Percentiles rank a stretch among this genome's conserved stretches.
Evolutionary conservation across 2,329 filamentous ascomycete species (phyloP).

Genomic region (Moelleriella libera): DNA sequence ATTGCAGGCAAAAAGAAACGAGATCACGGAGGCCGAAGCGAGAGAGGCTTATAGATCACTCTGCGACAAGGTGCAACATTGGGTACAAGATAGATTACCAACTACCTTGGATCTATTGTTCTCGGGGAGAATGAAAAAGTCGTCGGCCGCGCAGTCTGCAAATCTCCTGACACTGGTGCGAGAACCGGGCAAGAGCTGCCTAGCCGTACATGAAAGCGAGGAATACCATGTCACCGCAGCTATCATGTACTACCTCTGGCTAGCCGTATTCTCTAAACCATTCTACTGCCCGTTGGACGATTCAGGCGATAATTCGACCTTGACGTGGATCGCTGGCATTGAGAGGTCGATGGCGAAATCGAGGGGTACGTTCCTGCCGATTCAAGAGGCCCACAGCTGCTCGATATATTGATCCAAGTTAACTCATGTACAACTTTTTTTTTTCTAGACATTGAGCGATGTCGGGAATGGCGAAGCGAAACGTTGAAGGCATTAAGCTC

Average conservation of each 20-base stretch:
- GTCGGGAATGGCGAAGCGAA: slow-evolving; percentile 22
- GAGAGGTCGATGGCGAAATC: slow-evolving; percentile 17
- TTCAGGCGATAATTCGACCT: slow-evolving; percentile 13
- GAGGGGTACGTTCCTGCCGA: slow-evolving; percentile 6
- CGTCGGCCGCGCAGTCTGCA: slow-evolving; percentile 12
- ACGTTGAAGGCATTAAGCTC: slow-evolving; percentile 19
- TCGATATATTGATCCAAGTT: not conserved
- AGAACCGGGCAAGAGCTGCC: slow-evolving; percentile 18
- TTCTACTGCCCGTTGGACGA: slow-evolving; percentile 23
- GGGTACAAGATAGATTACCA: slow-evolving; percentile 20
- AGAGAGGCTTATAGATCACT: slow-evolving; percentile 17
- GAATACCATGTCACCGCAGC: slow-evolving; percentile 20
- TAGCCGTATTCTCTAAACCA: slow-evolving; percentile 19
- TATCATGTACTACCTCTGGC: slow-evolving; percentile 23
- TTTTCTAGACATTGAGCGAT: slow-evolving; percentile 16
- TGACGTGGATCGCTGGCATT: slow-evolving; percentile 18
- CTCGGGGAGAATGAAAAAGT: slow-evolving; percentile 11
- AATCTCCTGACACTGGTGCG: slow-evolving; percentile 19
- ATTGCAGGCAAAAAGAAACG: slow-evolving; percentile 17
- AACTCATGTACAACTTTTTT: not conserved
- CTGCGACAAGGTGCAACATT: slow-evolving; percentile 19
- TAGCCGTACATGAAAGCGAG: slow-evolving; percentile 16
- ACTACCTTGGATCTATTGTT: slow-evolving; percentile 18
- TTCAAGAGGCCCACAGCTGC: slow-evolving; percentile 13
- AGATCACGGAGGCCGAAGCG: slow-evolving; percentile 21